These are phyloP conservation scores for Alternaria dauci DNA, from an alignment of 2,329 filamentous ascomycete genomes.

Conservation along the genomic window DNA sequence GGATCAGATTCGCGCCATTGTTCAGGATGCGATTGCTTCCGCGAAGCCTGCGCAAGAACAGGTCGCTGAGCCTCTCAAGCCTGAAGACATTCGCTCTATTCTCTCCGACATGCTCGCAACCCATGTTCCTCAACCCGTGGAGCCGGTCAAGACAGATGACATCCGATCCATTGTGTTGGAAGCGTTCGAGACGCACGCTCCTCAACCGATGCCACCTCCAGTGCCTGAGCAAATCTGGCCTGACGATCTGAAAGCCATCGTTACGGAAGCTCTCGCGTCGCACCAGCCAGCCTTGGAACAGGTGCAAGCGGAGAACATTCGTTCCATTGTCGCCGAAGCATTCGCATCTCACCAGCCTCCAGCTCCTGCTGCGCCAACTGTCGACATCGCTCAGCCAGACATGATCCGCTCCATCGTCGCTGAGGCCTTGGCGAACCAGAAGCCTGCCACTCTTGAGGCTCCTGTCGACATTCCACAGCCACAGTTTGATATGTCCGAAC, in stretches of 20 bases:
- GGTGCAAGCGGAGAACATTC: conserved; percentile 36
- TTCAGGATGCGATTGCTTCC: conserved; percentile 70
- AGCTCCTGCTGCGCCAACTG: conserved; percentile 25
- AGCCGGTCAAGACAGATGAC: conserved; percentile 31
- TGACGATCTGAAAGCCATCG: conserved; percentile 61
- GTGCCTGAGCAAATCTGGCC: conserved; percentile 43
- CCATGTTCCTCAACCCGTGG: conserved; percentile 24
- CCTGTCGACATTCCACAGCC: conserved; percentile 48
- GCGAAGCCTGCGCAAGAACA: conserved; percentile 44
- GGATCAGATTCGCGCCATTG: conserved; percentile 73
- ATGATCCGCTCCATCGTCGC: conserved; percentile 47
- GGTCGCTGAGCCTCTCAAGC: conserved; percentile 31
- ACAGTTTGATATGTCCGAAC: conserved; percentile 52
- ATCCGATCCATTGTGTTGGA: conserved; percentile 42
- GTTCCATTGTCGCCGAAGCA: conserved; percentile 40
- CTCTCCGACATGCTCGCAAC: conserved; percentile 34
- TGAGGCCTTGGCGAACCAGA: conserved; percentile 45
- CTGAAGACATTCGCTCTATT: conserved; percentile 41
- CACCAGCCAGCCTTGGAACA: conserved; percentile 25
- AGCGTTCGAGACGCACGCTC: conserved; percentile 41
- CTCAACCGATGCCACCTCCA: conserved; percentile 33
- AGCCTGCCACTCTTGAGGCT: conserved; percentile 40
- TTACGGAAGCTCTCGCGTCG: conserved; percentile 68
- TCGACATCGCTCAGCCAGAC: conserved; percentile 44
- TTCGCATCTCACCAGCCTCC: conserved; percentile 34